Evolutionary conservation across 1,284 basidiomycete genomes (phyloP).

Genomic region (Tylopilus sp.): DNA sequence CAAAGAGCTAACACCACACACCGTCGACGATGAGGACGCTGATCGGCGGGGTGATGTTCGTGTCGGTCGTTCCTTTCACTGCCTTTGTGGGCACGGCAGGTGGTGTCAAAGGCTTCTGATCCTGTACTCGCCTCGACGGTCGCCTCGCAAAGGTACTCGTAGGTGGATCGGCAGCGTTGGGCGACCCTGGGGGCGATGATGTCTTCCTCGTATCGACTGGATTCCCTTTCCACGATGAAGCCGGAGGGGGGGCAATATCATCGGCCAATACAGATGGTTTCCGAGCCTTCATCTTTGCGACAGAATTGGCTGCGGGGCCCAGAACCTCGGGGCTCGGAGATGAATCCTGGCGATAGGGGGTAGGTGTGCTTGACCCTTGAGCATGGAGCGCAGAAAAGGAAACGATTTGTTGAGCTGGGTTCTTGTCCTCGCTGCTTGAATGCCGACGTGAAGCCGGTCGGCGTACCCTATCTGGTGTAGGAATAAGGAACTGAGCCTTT

Average conservation of each 20-base stretch:
- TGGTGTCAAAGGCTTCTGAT: slow-evolving; percentile 28
- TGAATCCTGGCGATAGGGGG: slow-evolving; percentile 27
- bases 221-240: slow-evolving; percentile 30
- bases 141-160: slow-evolving; percentile 27
- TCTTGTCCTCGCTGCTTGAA: slow-evolving; percentile 30
- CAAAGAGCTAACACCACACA: slow-evolving; percentile 38
- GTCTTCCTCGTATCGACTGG: slow-evolving; percentile 32
- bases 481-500: slow-evolving; percentile 37
- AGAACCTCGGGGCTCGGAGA: slow-evolving; percentile 23
- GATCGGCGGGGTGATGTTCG: slow-evolving; percentile 85
- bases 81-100: slow-evolving; percentile 20
- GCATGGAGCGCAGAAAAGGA: slow-evolving; percentile 37
- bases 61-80: slow-evolving; percentile 35
- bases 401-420: slow-evolving; percentile 19
- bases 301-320: slow-evolving; percentile 2
- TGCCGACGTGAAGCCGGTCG: slow-evolving; percentile 28
- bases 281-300: slow-evolving; percentile 25
- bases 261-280: slow-evolving; percentile 33
- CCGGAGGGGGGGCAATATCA: slow-evolving; percentile 15
- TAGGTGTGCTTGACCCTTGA: slow-evolving; percentile 12
- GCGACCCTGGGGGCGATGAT: slow-evolving; percentile 36
- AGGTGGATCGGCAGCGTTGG: slow-evolving; percentile 29
- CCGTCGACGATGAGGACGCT: slow-evolving; percentile 96
- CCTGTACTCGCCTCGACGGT: slow-evolving; percentile 26
- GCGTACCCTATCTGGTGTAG: slow-evolving; percentile 29